phyloP scores from a whole-genome alignment of 352 stramenopile genomes.

The Globisporangium spiculum region DNA sequence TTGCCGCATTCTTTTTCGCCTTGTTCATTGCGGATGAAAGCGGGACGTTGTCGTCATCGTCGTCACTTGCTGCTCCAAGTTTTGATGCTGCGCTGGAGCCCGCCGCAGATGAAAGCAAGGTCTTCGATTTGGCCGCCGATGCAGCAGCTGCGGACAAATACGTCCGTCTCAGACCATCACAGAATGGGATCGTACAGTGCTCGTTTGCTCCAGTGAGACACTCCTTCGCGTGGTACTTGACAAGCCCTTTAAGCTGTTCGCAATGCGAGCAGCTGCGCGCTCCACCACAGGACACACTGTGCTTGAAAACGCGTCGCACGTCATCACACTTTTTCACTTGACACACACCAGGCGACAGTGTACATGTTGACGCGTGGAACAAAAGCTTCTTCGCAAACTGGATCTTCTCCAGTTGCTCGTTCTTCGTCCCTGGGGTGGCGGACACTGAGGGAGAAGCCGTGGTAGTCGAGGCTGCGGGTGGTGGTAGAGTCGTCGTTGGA shows the following conservation, averaged over 20 bases:
- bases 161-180: slow-evolving; percentile 60
- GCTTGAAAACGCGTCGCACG: slow-evolving; percentile 82
- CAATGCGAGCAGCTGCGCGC: slow-evolving; percentile 73
- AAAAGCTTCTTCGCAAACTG: slow-evolving; percentile 81
- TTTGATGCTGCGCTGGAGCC: slow-evolving; percentile 14
- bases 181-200: slow-evolving; percentile 83
- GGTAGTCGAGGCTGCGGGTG: slow-evolving; percentile 1
- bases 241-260: slow-evolving; percentile 76
- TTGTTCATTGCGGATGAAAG: slow-evolving; percentile 67
- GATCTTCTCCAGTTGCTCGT: slow-evolving; percentile 79
- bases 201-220: slow-evolving; percentile 57
- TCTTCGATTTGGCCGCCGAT: slow-evolving; percentile 30
- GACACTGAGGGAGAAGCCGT: slow-evolving; percentile 21
- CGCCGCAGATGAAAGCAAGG: slow-evolving; percentile 21
- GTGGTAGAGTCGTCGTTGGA: slow-evolving; percentile 1
- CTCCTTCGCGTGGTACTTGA: slow-evolving; percentile 85
- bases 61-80: slow-evolving; percentile 28
- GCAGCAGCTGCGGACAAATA: slow-evolving; percentile 48
- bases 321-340: slow-evolving; percentile 88
- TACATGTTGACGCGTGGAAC: slow-evolving; percentile 72
- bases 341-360: slow-evolving; percentile 52
- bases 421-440: slow-evolving; percentile 27
- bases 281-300: slow-evolving; percentile 72
- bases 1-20: slow-evolving; percentile 50
- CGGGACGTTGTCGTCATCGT: slow-evolving; percentile 75